These are phyloP conservation scores for Domatiomyces catenatus DNA, from an alignment of 2,329 filamentous ascomycete genomes.

Conservation along the genomic window DNA sequence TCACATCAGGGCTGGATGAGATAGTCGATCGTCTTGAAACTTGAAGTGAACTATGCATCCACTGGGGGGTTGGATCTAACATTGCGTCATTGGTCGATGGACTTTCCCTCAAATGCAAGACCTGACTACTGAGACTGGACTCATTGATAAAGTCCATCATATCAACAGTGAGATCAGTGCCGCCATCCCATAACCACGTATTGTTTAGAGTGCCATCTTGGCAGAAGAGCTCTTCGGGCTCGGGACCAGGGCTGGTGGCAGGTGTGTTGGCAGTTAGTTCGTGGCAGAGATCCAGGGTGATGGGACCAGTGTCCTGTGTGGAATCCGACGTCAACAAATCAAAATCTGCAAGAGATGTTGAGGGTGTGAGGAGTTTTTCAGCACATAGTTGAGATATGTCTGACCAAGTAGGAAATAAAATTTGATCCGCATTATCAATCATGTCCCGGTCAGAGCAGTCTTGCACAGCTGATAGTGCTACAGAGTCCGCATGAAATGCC, in stretches of 20 bases:
- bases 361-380: background rate
- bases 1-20: constrained; percentile 1
- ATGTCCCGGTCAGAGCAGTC: background rate
- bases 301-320: background rate
- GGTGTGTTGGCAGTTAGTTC: background rate
- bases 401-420: background rate
- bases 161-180: background rate
- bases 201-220: background rate
- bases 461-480: background rate
- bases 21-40: background rate
- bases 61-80: too few relatives aligned
- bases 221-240: background rate
- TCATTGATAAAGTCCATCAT: background rate
- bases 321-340: background rate
- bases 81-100: too few relatives aligned
- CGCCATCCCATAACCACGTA: background rate
- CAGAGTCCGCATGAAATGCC: background rate
- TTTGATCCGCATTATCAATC: background rate
- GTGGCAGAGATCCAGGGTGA: background rate
- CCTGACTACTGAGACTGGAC: background rate
- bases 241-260: background rate
- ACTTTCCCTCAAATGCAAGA: too few relatives aligned
- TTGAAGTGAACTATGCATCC: background rate
- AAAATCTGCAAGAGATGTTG: background rate
- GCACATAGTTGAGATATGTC: background rate